Evolutionary conservation across 768 basidiomycete species (phyloP), one percentile per base, ranked within the genome.

Genomic region (Psilocybe subaeruginosa): DNA sequence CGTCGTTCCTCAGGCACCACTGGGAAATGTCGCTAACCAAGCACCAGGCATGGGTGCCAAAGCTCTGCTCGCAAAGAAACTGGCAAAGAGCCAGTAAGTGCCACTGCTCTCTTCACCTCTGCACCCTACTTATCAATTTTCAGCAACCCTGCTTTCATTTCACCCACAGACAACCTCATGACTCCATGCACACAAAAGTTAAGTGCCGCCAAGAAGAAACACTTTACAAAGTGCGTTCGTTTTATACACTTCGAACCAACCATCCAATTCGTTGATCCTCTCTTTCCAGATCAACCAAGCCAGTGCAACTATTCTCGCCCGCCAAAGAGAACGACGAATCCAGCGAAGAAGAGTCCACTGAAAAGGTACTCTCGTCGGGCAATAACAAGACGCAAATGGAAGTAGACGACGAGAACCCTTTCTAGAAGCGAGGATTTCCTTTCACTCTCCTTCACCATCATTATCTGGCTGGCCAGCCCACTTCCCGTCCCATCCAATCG

Each of bases 81-180:
- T 98, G 85, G 92, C 93, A 45, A 96, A 94, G 76, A 85, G 79
- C 70, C 86, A 86, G 96, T 97, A 59, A 70, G 93, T 83, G 53
- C 52, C 50, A 12, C 19, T 30, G 23, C 23, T 23, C 35, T n/a
- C 48, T 29, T 56, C 17, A 19, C 41, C 23, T 49, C 23, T 56
- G 54, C 19, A 33, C 35, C 64, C 19, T 39, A 8, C 59, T 64
- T 9, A 62, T 56, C 49, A 45, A 51, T 50, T 57, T 55, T 60
- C 72, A 95, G 94, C 73, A 97, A 97, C 73, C 90, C 93, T 19
- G 86, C 86, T 35, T 94, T 86, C 70, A 80, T 96, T 69, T 98
- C 97, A 16, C 97, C 97, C 2, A 97, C 97, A 8, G 97, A 99
- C 74, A 93, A 91, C 72, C 82, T 99, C 75, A 87, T 98, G 82